Conservation (phyloP, 2,329 filamentous ascomycete species). For the Penicillium sp. region DNA sequence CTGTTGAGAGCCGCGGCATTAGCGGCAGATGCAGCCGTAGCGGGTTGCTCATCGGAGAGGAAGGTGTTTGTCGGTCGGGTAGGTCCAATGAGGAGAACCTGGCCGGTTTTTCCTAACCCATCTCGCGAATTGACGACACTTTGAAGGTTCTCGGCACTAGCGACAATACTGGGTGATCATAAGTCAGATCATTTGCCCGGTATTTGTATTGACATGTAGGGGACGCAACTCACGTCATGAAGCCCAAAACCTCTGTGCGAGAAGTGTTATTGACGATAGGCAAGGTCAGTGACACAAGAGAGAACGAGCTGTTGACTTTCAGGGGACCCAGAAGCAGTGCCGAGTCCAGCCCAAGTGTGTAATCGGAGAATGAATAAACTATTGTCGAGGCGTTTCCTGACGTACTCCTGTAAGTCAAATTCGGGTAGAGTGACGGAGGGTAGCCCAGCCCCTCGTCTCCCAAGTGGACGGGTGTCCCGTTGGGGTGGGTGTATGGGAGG, state of each 20-base stretch:
- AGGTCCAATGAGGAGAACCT: slow-evolving; percentile 68
- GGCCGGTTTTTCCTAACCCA: slow-evolving; percentile 61
- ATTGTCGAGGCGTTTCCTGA: slow-evolving; percentile 28
- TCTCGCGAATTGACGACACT: slow-evolving; percentile 45
- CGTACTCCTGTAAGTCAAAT: slow-evolving; percentile 60
- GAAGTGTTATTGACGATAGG: slow-evolving; percentile 68
- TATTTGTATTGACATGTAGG: slow-evolving; percentile 55
- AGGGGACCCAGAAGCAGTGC: slow-evolving; percentile 75
- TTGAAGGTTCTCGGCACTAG: slow-evolving; percentile 26
- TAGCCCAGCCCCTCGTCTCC: slow-evolving; percentile 64
- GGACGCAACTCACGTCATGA: slow-evolving; percentile 71
- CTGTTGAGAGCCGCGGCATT: slow-evolving; percentile 39
- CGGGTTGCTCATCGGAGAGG: slow-evolving; percentile 25
- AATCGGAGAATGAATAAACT: slow-evolving; percentile 41
- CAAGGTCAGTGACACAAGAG: slow-evolving; percentile 74
- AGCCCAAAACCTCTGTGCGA: slow-evolving; percentile 66
- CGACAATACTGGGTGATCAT: slow-evolving; percentile 51
- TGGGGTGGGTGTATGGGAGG: slow-evolving; percentile 58
- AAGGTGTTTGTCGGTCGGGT: slow-evolving; percentile 64
- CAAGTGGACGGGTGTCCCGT: slow-evolving; percentile 59
- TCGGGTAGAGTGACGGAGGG: slow-evolving; percentile 70
- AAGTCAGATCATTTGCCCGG: background rate
- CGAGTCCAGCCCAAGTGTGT: slow-evolving; percentile 43
- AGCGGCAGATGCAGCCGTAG: slow-evolving; percentile 17
- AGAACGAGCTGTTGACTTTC: slow-evolving; percentile 66